Conservation (phyloP, 2,329 filamentous ascomycete species). For the Botrytis galanthina region DNA sequence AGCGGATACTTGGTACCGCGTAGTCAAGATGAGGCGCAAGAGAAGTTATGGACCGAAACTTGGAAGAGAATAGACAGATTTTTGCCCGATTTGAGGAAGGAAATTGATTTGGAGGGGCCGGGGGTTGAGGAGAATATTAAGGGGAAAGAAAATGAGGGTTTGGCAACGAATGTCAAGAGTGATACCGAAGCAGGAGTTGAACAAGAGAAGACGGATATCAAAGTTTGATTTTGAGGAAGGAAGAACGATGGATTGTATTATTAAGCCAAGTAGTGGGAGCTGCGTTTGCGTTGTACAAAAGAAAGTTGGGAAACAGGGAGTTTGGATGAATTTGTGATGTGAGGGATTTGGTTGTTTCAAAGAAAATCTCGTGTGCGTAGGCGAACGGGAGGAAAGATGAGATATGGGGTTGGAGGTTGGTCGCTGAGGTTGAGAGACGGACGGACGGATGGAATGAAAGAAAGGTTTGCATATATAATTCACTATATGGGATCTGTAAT, state of each 20-base stretch:
- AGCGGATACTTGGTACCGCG: constrained; percentile 80
- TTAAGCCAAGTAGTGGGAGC: background rate
- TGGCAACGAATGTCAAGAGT: background rate
- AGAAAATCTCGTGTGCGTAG: background rate
- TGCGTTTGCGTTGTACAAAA: constrained; percentile 1
- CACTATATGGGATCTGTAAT: background rate
- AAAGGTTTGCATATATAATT: background rate
- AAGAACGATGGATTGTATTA: background rate
- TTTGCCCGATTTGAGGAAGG: constrained; percentile 57
- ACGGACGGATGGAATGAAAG: background rate
- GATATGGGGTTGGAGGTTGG: background rate
- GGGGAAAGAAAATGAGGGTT: background rate
- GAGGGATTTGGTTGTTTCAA: background rate
- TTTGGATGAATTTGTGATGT: constrained; percentile 5
- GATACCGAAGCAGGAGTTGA: background rate
- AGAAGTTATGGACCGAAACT: constrained; percentile 59
- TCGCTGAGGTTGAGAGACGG: background rate
- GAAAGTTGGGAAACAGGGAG: background rate
- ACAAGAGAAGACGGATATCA: background rate
- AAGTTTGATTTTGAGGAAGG: background rate
- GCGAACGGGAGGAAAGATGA: background rate
- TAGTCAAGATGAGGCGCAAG: constrained; percentile 52
- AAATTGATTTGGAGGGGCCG: constrained; percentile 51
- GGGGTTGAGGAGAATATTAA: background rate
- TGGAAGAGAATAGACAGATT: constrained; percentile 67